These are phyloP conservation scores for Trichophyton schoenleinii DNA, from an alignment of 2,329 filamentous ascomycete species.

Conservation along the genomic window DNA sequence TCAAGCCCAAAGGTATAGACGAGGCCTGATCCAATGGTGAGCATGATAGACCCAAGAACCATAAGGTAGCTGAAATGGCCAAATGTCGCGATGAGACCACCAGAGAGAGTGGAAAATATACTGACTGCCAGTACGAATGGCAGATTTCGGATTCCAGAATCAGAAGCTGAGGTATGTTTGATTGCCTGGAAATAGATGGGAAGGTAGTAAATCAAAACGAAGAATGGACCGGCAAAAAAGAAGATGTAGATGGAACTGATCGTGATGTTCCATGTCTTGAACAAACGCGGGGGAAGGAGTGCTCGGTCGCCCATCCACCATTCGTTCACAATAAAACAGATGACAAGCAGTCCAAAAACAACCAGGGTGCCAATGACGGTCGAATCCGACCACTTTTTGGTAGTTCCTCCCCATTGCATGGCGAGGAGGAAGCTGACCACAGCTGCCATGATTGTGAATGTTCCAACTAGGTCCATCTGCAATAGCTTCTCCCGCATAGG, in stretches of 20 bases:
- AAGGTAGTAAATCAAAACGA: slow-evolving; percentile 16
- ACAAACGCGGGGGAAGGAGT: slow-evolving; percentile 20
- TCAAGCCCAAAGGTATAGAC: slow-evolving; percentile 19
- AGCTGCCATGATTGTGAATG: slow-evolving; percentile 15
- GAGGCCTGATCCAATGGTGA: slow-evolving; percentile 20
- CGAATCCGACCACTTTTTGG: slow-evolving; percentile 17
- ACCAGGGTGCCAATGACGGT: slow-evolving; percentile 17
- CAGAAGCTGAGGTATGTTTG: slow-evolving; percentile 28
- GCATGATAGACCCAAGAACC: slow-evolving; percentile 15
- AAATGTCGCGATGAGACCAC: slow-evolving; percentile 9
- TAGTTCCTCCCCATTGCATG: slow-evolving; percentile 19
- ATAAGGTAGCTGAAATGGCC: slow-evolving; percentile 19
- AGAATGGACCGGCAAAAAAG: slow-evolving; percentile 10
- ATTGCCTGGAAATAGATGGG: slow-evolving; percentile 34
- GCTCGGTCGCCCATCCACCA: slow-evolving; percentile 15
- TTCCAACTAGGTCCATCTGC: slow-evolving; percentile 18
- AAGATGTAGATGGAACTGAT: slow-evolving; percentile 7
- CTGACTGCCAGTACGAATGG: slow-evolving; percentile 28
- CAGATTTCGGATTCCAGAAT: slow-evolving; percentile 23
- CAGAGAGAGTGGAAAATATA: slow-evolving; percentile 14
- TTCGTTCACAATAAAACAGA: slow-evolving; percentile 14
- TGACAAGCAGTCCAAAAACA: slow-evolving; percentile 14
- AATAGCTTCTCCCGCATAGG: slow-evolving; percentile 12
- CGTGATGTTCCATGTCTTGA: slow-evolving; percentile 9
- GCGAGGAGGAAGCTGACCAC: slow-evolving; percentile 19